phyloP scores from a whole-genome alignment of 2,329 filamentous ascomycete genomes.

The Fusarium buxicola region DNA sequence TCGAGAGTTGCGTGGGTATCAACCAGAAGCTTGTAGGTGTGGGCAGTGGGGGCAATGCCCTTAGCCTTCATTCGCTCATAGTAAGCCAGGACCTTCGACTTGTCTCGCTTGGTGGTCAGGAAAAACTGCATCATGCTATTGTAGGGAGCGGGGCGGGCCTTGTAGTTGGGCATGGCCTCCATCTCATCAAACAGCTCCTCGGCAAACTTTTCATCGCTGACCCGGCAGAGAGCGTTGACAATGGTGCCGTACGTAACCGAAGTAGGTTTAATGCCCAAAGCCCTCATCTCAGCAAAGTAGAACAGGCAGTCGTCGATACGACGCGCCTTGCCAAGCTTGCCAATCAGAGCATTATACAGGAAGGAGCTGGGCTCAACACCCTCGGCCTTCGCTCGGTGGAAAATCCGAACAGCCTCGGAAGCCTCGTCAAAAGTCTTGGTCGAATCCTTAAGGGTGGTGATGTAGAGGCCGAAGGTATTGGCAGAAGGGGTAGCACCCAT shows the following conservation, averaged over 20 bases:
- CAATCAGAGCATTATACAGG: constrained; percentile 97
- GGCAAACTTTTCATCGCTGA: constrained; percentile 97
- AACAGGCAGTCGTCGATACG: constrained; percentile 98
- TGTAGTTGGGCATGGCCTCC: constrained; percentile 99
- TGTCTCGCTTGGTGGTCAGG: constrained; percentile 96
- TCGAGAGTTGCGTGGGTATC: constrained; percentile 96
- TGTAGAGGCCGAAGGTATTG: constrained; percentile 98
- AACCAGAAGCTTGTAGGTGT: constrained; percentile 97
- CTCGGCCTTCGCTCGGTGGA: constrained; percentile 91
- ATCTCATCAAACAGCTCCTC: constrained; percentile 99
- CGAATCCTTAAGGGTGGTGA: constrained; percentile 98
- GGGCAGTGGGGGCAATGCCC: constrained; percentile 89
- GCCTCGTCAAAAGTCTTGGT: constrained; percentile 98
- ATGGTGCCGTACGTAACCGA: constrained; percentile 98
- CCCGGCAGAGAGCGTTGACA: constrained; percentile 96
- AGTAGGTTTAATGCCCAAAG: constrained; percentile 90
- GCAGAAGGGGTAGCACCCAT: constrained; percentile 94
- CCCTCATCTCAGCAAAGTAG: constrained; percentile 98
- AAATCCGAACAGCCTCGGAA: constrained; percentile 96
- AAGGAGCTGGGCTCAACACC: constrained; percentile 97
- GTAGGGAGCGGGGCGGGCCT: constrained; percentile 95
- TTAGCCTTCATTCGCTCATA: constrained; percentile 93
- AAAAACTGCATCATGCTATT: constrained; percentile 99
- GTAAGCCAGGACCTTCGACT: constrained; percentile 91
- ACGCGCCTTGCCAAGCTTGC: constrained; percentile 96